These are phyloP conservation scores for Asclepias syriaca DNA, from an alignment of 257 asterid species.

Conservation along the genomic window DNA sequence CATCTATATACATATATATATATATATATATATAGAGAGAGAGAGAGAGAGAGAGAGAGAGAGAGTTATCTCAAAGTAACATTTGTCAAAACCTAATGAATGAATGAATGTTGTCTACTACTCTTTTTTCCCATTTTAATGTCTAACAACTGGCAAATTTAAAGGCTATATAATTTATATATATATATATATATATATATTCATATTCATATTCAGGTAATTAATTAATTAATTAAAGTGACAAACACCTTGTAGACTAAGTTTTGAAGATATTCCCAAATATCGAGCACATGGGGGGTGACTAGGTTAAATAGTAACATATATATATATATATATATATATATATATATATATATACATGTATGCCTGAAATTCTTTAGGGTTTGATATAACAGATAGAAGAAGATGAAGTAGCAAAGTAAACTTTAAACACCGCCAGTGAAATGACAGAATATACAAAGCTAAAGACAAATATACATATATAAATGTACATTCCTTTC, in stretches of 20 bases:
- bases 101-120: background rate
- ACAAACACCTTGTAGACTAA: constrained; percentile 18
- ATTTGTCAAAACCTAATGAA: background rate
- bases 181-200: too few species aligned
- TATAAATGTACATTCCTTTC: background rate
- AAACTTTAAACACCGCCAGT: constrained; percentile 11
- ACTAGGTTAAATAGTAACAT: constrained; percentile 7
- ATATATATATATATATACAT: too few species aligned
- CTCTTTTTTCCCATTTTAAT: constrained; percentile 11
- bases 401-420: constrained; percentile 16
- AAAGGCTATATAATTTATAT: constrained; percentile 9
- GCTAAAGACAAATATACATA: background rate
- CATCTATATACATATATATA: too few species aligned
- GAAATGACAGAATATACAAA: background rate
- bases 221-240: constrained; percentile 7
- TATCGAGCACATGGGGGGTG: constrained; percentile 39
- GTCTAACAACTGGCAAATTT: constrained; percentile 31
- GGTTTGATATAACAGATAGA: constrained; percentile 6
- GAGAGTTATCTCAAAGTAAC: background rate
- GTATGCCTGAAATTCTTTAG: constrained; percentile 3
- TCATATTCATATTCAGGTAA: too few species aligned
- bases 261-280: constrained; percentile 23
- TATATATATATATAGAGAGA: too few species aligned
- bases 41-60: too few species aligned
- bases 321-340: too few species aligned